phyloP scores from a whole-genome alignment of 306 rosid genomes.

The Hippophae rhamnoides region DNA sequence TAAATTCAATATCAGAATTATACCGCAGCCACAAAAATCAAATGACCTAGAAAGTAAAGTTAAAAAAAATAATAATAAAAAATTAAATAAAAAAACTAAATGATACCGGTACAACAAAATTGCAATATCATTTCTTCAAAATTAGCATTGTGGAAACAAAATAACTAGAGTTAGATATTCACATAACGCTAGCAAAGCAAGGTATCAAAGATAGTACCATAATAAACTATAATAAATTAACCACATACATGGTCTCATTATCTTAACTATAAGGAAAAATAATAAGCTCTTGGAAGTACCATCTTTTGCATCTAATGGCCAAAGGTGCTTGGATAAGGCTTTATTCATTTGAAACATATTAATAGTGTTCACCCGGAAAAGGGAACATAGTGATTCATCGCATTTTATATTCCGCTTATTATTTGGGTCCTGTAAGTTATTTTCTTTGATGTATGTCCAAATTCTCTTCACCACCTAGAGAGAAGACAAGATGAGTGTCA shows the following conservation, averaged over 20 bases:
- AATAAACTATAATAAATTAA: constrained; percentile 1
- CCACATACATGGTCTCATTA: background rate
- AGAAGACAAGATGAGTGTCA: background rate
- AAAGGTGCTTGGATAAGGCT: constrained; percentile 27
- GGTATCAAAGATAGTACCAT: constrained; percentile 1
- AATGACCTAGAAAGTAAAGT: background rate
- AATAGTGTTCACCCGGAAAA: constrained; percentile 24
- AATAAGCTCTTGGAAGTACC: constrained; percentile 15
- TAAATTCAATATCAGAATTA: constrained; percentile 8
- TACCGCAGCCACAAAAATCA: constrained; percentile 1
- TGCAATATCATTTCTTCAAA: background rate
- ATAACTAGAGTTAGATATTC: background rate
- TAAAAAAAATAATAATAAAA: background rate
- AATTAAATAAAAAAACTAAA: background rate
- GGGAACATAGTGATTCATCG: constrained; percentile 19
- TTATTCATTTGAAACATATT: constrained; percentile 34
- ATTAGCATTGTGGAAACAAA: too few species aligned
- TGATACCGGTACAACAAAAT: background rate
- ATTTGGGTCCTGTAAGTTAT: constrained; percentile 28
- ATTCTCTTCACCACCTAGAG: constrained; percentile 31
- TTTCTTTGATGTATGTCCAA: constrained; percentile 25
- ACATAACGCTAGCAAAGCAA: background rate
- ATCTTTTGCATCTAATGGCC: constrained; percentile 22
- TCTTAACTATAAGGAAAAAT: background rate
- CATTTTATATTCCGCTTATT: constrained; percentile 24